phyloP scores from a whole-genome alignment of 2,329 filamentous ascomycete genomes.

The Lojkania enalia region DNA sequence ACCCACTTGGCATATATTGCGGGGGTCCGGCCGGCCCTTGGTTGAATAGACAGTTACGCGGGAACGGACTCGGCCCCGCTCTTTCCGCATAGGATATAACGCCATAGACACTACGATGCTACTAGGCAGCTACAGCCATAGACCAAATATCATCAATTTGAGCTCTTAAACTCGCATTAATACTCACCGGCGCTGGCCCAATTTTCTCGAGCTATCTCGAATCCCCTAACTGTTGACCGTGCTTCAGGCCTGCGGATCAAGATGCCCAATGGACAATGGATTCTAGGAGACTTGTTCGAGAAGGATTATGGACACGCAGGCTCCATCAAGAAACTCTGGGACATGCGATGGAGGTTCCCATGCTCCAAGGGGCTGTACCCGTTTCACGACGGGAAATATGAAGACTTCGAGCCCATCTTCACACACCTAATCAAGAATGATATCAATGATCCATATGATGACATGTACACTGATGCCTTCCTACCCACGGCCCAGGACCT shows the following conservation, averaged over 20 bases:
- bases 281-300: constrained; percentile 41
- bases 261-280: constrained; percentile 38
- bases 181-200: no score
- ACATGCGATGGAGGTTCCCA: constrained; percentile 39
- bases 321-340: constrained; percentile 39
- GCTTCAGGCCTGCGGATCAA: no score
- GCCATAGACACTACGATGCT: no score
- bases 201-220: no score
- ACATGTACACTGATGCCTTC: constrained; percentile 66
- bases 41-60: not conserved
- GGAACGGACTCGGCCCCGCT: not conserved
- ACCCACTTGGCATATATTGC: not conserved
- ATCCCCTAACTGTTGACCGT: no score
- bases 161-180: no score
- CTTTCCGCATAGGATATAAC: not conserved
- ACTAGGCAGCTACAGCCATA: no score
- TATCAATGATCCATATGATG: constrained; percentile 65
- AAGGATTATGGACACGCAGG: constrained; percentile 43
- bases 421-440: constrained; percentile 49
- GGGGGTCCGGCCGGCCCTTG: not conserved
- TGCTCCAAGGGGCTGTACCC: constrained; percentile 61
- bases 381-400: constrained; percentile 70
- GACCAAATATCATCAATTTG: no score
- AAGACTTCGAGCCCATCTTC: constrained; percentile 69
- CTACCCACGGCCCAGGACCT: constrained; percentile 63